Evolutionary conservation across 768 basidiomycete genomes (phyloP).

Genomic region (Pholiota conissans): DNA sequence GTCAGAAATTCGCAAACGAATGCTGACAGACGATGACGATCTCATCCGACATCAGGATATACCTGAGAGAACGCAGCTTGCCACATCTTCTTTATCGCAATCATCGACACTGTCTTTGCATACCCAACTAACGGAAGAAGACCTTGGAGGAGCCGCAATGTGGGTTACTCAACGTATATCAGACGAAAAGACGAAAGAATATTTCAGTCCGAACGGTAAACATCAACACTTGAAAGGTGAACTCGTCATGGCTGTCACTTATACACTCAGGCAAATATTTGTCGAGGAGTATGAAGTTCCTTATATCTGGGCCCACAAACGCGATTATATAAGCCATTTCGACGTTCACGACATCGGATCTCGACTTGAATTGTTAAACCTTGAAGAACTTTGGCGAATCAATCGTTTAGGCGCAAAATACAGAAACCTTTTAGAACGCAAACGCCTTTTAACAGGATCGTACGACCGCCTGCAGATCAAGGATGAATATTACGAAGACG

Average conservation of each 20-base stretch:
- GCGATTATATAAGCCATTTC: conserved; percentile 87
- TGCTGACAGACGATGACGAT: conserved; percentile 93
- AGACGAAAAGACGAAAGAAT: conserved; percentile 67
- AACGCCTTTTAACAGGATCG: conserved; percentile 56
- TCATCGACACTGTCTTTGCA: conserved; percentile 61
- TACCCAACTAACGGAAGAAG: conserved; percentile 64
- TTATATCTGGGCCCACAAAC: conserved; percentile 91
- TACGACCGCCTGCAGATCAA: conserved; percentile 68
- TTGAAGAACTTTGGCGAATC: conserved; percentile 90
- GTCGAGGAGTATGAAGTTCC: conserved; percentile 91
- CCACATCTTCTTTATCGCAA: conserved; percentile 78
- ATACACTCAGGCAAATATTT: conserved; percentile 80
- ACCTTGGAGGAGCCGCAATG: conserved; percentile 77
- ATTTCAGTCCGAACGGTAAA: conserved; percentile 64
- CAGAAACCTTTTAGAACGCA: conserved; percentile 79
- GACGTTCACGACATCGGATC: conserved; percentile 62
- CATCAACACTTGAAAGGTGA: conserved; percentile 60
- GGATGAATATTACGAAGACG: conserved; percentile 77
- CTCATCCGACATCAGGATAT: conserved; percentile 87
- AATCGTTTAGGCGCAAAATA: conserved; percentile 88
- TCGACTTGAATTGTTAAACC: conserved; percentile 70
- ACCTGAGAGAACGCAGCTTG: conserved; percentile 95
- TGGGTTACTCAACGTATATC: conserved; percentile 88
- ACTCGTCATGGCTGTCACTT: conserved; percentile 78
- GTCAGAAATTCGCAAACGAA: conserved; percentile 86